Percentiles rank a stretch among this genome's conserved stretches.
phyloP scores from a whole-genome alignment of 2,329 filamentous ascomycete species.

The Aspergillus fumigatus region DNA sequence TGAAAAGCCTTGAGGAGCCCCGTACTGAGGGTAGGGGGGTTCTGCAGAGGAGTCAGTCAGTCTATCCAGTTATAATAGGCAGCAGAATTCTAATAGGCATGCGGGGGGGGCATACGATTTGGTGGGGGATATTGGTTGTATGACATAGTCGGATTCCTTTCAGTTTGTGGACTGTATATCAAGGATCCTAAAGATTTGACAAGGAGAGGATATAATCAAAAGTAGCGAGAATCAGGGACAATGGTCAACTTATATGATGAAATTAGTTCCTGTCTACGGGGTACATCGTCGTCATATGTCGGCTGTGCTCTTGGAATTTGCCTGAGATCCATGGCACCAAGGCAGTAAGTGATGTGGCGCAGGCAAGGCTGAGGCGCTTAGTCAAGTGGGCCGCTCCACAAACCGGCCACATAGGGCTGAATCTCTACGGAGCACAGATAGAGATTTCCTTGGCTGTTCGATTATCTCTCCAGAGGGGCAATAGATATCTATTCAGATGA shows the following conservation, averaged over 20 bases:
- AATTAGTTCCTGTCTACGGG: neutral
- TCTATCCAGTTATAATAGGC: neutral
- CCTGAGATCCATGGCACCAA: neutral
- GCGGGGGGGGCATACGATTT: slow-evolving; percentile 2
- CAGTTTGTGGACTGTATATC: neutral
- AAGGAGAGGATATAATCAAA: neutral
- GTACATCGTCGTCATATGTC: neutral
- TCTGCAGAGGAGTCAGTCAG: slow-evolving; percentile 8
- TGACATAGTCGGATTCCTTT: slow-evolving; percentile 1
- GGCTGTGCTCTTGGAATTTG: neutral
- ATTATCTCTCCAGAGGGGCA: too few relatives aligned
- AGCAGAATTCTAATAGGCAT: neutral
- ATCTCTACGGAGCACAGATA: too few relatives aligned
- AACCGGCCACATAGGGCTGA: neutral
- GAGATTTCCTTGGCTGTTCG: too few relatives aligned
- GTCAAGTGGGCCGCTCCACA: too few relatives aligned
- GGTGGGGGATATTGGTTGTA: slow-evolving; percentile 5
- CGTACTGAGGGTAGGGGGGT: slow-evolving; percentile 26
- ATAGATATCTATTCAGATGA: too few relatives aligned
- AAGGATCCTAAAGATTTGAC: too few relatives aligned
- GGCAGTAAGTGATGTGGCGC: neutral
- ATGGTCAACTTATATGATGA: neutral
- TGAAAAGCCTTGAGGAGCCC: slow-evolving; percentile 19
- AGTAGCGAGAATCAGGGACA: neutral
- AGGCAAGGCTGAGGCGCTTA: neutral